A percentile compares a stretch with the other conserved stretches of the same genome.
Conservation (phyloP, 75 land plant genomes). For the Cryptomeria japonica region DNA sequence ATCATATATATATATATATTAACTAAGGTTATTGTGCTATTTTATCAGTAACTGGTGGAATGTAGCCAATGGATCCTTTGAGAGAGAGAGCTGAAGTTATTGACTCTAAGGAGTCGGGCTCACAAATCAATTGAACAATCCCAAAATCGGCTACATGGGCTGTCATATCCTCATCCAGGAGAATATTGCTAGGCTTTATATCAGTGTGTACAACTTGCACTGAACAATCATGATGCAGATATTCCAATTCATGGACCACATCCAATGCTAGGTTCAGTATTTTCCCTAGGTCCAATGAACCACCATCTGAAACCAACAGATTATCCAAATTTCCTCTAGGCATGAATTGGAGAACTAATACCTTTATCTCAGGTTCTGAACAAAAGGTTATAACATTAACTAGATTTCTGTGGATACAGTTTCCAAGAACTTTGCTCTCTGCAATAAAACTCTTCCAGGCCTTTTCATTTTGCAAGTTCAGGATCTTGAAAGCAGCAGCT, state of each 20-base stretch:
- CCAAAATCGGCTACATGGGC: conserved; percentile 38
- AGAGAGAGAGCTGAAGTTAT: background rate
- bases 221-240: conserved; percentile 31
- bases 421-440: conserved; percentile 22
- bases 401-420: conserved; percentile 26
- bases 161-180: conserved; percentile 32
- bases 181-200: conserved; percentile 47
- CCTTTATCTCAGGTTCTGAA: conserved; percentile 24
- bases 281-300: background rate
- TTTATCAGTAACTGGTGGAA: conserved; percentile 38
- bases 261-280: conserved; percentile 22
- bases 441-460: conserved; percentile 10
- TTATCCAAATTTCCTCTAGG: conserved; percentile 29
- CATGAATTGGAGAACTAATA: conserved; percentile 40
- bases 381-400: conserved; percentile 33
- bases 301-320: conserved; percentile 5
- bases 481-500: conserved; percentile 32
- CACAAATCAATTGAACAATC: conserved; percentile 17
- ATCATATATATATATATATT: too few species aligned
- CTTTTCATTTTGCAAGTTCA: conserved; percentile 8
- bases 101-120: background rate
- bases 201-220: conserved; percentile 32
- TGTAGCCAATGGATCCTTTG: conserved; percentile 38
- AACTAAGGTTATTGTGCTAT: too few species aligned
- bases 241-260: conserved; percentile 27